Percentiles rank a stretch among this genome's conserved stretches.
phyloP scores from a whole-genome alignment of 73 alveolate species.

The Stentor coeruleus region DNA sequence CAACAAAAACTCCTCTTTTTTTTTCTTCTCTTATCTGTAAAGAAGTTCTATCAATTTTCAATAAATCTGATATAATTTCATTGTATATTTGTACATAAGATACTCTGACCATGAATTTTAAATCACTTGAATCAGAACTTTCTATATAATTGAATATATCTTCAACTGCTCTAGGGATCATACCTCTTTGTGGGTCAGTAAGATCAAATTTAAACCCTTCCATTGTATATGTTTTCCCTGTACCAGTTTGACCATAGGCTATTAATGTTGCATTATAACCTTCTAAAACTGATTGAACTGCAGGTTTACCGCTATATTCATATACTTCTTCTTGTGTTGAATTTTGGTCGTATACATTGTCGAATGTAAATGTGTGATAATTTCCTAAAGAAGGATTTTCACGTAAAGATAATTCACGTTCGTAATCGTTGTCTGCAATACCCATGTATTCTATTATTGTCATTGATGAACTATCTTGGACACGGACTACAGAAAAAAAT shows the following conservation, averaged over 20 bases:
- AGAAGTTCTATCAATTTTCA: conserved; percentile 56
- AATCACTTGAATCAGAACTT: background rate
- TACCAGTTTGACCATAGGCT: background rate
- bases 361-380: conserved; percentile 72
- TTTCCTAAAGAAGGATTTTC: conserved; percentile 49
- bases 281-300: background rate
- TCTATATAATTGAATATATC: background rate
- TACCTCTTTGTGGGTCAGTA: background rate
- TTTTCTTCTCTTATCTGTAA: conserved; percentile 76
- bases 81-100: conserved; percentile 83
- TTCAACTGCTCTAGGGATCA: background rate
- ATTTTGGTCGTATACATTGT: conserved; percentile 56
- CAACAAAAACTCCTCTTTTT: conserved; percentile 59
- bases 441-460: conserved; percentile 70
- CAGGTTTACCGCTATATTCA: background rate
- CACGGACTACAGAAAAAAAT: conserved; percentile 65
- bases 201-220: too few species aligned
- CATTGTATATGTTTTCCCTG: background rate
- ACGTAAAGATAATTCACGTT: conserved; percentile 46
- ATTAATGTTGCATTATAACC: background rate
- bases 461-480: conserved; percentile 50
- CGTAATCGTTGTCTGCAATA: conserved; percentile 50
- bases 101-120: conserved; percentile 44
- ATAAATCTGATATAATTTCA: conserved; percentile 80
- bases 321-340: background rate